phyloP scores from a whole-genome alignment of 106 monocot species.

The Phalaenopsis aphrodite region DNA sequence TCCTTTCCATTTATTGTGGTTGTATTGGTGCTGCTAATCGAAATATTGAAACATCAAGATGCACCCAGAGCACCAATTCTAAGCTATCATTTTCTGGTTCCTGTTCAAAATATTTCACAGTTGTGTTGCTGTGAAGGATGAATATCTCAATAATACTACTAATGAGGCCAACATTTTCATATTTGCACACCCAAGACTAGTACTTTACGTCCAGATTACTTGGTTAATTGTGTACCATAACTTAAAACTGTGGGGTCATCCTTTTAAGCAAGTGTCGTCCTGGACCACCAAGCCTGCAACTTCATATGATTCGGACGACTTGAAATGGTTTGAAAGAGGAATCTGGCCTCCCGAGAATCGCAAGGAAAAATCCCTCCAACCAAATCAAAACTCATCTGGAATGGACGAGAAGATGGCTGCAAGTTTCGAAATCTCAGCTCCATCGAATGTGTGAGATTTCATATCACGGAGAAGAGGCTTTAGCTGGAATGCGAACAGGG shows the following conservation, averaged over 20 bases:
- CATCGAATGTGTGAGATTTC: slow-evolving; percentile 68
- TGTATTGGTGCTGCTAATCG: neutral
- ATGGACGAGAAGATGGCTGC: slow-evolving; percentile 43
- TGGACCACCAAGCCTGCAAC: slow-evolving; percentile 25
- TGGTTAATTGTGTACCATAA: slow-evolving; percentile 9
- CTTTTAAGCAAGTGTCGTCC: slow-evolving; percentile 41
- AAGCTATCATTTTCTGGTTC: slow-evolving; percentile 9
- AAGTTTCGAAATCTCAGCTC: slow-evolving; percentile 36
- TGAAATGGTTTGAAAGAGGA: slow-evolving; percentile 67
- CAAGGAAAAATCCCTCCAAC: neutral
- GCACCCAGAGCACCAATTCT: slow-evolving; percentile 26
- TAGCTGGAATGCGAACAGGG: slow-evolving; percentile 58
- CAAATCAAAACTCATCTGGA: slow-evolving; percentile 21
- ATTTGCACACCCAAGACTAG: slow-evolving; percentile 9
- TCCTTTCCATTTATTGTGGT: slow-evolving; percentile 26
- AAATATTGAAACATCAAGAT: slow-evolving; percentile 21
- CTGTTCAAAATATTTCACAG: slow-evolving; percentile 13
- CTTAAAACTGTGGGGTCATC: slow-evolving; percentile 15
- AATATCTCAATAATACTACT: neutral
- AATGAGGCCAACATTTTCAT: neutral
- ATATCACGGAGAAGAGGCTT: slow-evolving; percentile 69
- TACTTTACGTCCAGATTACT: slow-evolving; percentile 2
- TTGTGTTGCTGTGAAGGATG: slow-evolving; percentile 6
- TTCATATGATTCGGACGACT: slow-evolving; percentile 20
- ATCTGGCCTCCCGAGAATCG: slow-evolving; percentile 55